Evolutionary conservation across 805 yeast genomes (phyloP).

Genomic region (Spathaspora arborariae): DNA sequence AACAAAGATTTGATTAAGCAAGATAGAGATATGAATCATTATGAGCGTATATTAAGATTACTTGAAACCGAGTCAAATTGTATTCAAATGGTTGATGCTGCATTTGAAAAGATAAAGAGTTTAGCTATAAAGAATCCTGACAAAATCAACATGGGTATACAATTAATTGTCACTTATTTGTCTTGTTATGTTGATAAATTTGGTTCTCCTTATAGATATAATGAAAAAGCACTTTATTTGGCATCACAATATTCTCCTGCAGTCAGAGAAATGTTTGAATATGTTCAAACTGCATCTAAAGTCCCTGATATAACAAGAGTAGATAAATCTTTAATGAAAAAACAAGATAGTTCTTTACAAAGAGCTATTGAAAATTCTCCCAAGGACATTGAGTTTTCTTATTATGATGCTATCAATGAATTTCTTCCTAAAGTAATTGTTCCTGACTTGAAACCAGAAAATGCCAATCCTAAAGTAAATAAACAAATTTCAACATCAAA

Average conservation of each 20-base stretch:
- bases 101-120: constrained; percentile 22
- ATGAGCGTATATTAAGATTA: constrained; percentile 19
- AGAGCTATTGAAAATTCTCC: neutral
- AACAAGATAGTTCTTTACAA: constrained; percentile 14
- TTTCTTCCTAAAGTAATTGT: constrained; percentile 28
- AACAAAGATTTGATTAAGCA: constrained; percentile 13
- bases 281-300: constrained; percentile 5
- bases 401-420: constrained; percentile 2
- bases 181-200: constrained; percentile 23
- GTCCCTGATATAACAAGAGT: constrained; percentile 8
- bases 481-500: neutral
- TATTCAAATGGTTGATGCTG: constrained; percentile 22
- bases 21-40: constrained; percentile 12
- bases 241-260: constrained; percentile 34
- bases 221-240: constrained; percentile 27
- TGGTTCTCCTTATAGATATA: constrained; percentile 30
- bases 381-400: neutral
- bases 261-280: constrained; percentile 16
- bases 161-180: constrained; percentile 21
- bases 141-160: neutral
- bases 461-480: constrained; percentile 4
- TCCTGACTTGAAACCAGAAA: constrained; percentile 13
- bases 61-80: constrained; percentile 26
- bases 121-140: constrained; percentile 21
- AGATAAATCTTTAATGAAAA: constrained; percentile 8